Base-by-base conservation (phyloP, 2,329 filamentous ascomycete genomes). In the Gaeumannomyces sp. region DNA sequence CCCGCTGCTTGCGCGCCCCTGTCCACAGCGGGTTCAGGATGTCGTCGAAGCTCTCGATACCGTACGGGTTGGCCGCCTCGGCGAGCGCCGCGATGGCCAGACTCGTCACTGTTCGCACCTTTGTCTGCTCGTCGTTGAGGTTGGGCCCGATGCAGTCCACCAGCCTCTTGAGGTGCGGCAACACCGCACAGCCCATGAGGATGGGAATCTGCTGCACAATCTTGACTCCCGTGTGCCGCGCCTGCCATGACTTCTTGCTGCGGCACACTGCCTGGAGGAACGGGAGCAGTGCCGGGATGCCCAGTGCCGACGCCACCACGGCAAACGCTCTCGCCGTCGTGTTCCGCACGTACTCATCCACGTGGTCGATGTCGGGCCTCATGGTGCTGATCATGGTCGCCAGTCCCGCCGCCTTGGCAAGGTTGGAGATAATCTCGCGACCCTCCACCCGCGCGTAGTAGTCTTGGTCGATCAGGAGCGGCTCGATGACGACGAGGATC, bases 341-440 rank as follows among this genome's bases (percentile, higher is more conserved):
- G 78, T 99, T 99, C 74, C 95, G 88, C 16, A 99, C 96, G 74
- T 99, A 99, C 76, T 99, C 95, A 72, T 99, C 95, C 31, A 96
- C 91, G 72, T 99, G 95, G 72, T 99, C 95, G 69, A 99, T 97
- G 84, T 99, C 95, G 0, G 95, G 96, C 72, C 95, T 86, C 95
- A 99, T 99, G 11, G 93, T 97, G 78, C 93, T 97, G 76, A 99
- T 99, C 95, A 99, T 99, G 71, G 96, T 95, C 25, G 95, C 95
- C 64, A 99, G 85, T 74, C 95, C 96, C 67, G 96, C 95, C 29
- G 95, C 95, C 78, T 99, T 99, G 74, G 91, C 91, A 62, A 99
- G 86, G 75, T 99, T 99, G 64, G 94, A 98, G 71, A 99, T 99
- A 71, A 99, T 99, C 76, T 99, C 95, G 70, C 95, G 92, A 77